Conservation (phyloP, 305 asterid species). For the Solanum hybrid region DNA sequence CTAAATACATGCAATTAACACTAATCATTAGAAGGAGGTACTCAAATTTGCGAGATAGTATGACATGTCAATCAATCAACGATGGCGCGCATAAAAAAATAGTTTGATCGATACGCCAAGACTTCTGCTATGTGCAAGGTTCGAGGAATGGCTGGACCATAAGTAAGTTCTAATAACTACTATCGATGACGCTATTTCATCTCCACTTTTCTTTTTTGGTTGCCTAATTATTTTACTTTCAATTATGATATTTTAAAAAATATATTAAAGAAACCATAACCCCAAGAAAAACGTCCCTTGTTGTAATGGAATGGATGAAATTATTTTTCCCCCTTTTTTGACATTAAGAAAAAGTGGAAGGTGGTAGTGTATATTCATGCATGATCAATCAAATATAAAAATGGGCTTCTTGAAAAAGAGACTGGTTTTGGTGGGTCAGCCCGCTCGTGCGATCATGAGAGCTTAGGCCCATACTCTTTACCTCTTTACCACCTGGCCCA, state of each 20-base stretch:
- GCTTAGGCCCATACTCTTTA: conserved; percentile 38
- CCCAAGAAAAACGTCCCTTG: background rate
- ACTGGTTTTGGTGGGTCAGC: conserved; percentile 41
- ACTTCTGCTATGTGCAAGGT: background rate
- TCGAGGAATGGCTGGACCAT: background rate
- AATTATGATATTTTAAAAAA: background rate
- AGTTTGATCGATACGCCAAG: background rate
- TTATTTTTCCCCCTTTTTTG: background rate
- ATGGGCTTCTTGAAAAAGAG: conserved; percentile 26
- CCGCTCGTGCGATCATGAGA: conserved; percentile 79
- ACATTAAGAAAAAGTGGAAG: background rate
- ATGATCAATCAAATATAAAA: conserved; percentile 10
- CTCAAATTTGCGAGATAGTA: background rate
- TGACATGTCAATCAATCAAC: background rate
- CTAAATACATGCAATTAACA: background rate
- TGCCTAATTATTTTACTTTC: background rate
- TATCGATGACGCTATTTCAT: background rate
- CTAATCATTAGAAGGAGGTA: background rate
- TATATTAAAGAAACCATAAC: background rate
- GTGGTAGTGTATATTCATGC: background rate
- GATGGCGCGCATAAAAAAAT: too few relatives aligned
- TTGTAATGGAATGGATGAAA: background rate
- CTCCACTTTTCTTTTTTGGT: background rate
- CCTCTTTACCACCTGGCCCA: background rate
- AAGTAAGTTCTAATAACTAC: background rate